These are phyloP conservation scores for Cladosporium colombiae DNA, from an alignment of 2,329 filamentous ascomycete species.

Conservation along the genomic window DNA sequence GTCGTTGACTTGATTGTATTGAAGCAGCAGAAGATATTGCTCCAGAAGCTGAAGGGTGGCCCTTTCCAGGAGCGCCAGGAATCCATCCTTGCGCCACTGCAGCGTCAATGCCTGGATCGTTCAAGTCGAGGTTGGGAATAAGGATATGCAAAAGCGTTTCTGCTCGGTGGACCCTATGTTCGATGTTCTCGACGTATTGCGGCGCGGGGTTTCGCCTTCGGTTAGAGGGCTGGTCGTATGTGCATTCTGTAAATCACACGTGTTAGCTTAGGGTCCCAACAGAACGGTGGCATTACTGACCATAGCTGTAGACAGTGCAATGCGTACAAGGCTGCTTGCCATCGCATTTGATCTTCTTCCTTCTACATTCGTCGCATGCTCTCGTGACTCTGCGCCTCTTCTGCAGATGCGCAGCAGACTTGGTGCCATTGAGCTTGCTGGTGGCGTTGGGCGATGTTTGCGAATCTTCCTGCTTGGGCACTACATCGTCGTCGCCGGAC, in stretches of 20 bases:
- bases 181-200: conserved; percentile 88
- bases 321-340: conserved; percentile 69
- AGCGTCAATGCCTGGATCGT: conserved; percentile 80
- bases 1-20: conserved; percentile 28
- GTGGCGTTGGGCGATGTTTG: conserved; percentile 29
- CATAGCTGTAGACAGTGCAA: conserved; percentile 97
- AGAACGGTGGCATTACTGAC: conserved; percentile 52
- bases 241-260: conserved; percentile 67
- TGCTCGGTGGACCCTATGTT: conserved; percentile 78
- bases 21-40: conserved; percentile 22
- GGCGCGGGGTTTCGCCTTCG: conserved; percentile 85
- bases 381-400: conserved; percentile 85
- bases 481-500: conserved; percentile 32
- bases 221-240: conserved; percentile 93
- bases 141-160: conserved; percentile 77
- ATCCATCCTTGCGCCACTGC: conserved; percentile 54
- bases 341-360: conserved; percentile 61
- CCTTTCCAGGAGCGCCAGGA: conserved; percentile 38
- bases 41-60: conserved; percentile 23
- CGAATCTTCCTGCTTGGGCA: conserved; percentile 34
- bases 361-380: conserved; percentile 84
- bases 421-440: conserved; percentile 23
- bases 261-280: background rate
- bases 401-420: conserved; percentile 33
- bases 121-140: conserved; percentile 79